Base-by-base conservation (phyloP, 2,329 filamentous ascomycete species). In the Xylaria sp. region DNA sequence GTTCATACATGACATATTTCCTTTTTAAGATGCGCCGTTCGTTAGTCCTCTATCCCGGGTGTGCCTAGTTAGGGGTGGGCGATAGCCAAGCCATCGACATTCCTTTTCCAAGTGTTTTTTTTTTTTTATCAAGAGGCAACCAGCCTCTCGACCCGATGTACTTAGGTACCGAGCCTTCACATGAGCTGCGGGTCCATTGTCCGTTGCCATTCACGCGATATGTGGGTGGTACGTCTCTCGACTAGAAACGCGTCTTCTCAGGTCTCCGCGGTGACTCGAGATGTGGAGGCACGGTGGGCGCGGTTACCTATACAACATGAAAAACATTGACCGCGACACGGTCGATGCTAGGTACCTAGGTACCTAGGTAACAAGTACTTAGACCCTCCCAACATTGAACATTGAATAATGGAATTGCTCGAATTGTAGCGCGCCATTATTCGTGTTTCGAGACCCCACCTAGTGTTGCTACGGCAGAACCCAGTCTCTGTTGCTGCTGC, bases 401-500 rank as follows among this genome's bases (percentile, higher is more conserved):
- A 27, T 27, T 27, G 24, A 27, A 27, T 4, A 27, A 27, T 27
- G 24, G 24, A 27, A 42, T 34, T 6, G 39, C 55, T 45, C 4
- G 9, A 21, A 39, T 57, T 45, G 14, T 62, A 45, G 51, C 42
- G 39, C 12, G 24, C n/a, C 21, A n/a, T 59, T 24, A 27, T 4
- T 47, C 39, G 48, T 12, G 12, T 27, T 24, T 5, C 7, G 36
- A 39, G 45, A 39, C 21, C 21, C 3, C 17, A 36, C 21, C 3
- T 21, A 36, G 48, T 56, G n/a, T 61, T 24, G 64, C 67, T 69
- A 71, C 30, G 73, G 72, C 39, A 76, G 57, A n/a, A 76, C 65
- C 75, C 75, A 77, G 53, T 71, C 72, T 36, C 66, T 67, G 24
- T 54, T 42, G 17, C 64, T 42, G 51, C 1, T 27, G 19, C 76